These are phyloP conservation scores for Didymosphaeria variabile DNA, from an alignment of 2,329 filamentous ascomycete species.

Conservation along the genomic window DNA sequence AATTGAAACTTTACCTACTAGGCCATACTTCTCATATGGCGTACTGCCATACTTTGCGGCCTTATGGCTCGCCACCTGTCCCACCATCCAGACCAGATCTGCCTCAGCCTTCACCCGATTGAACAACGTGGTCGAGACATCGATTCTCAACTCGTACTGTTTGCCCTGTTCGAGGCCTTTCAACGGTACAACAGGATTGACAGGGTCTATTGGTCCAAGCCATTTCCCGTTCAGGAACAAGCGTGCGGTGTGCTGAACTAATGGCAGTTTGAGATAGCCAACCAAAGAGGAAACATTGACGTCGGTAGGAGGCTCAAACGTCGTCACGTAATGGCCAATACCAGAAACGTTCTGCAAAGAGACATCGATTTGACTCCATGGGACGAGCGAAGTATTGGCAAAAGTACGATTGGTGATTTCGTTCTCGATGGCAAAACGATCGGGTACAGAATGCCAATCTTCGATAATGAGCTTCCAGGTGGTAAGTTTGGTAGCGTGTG, in stretches of 20 bases:
- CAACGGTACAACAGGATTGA: constrained; percentile 34
- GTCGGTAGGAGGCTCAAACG: constrained; percentile 37
- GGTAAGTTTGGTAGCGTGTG: constrained; percentile 32
- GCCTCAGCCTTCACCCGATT: constrained; percentile 35
- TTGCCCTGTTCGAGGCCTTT: constrained; percentile 28
- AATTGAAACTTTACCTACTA: neutral
- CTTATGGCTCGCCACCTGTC: constrained; percentile 2
- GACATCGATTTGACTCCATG: constrained; percentile 42
- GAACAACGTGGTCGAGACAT: constrained; percentile 44
- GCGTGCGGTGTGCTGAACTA: constrained; percentile 39
- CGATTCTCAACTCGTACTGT: constrained; percentile 21
- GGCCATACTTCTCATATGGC: constrained; percentile 14
- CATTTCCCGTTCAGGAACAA: constrained; percentile 39
- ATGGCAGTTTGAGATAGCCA: constrained; percentile 38
- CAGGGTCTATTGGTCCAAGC: constrained; percentile 43
- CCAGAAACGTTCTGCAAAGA: constrained; percentile 44
- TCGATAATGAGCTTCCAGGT: constrained; percentile 52
- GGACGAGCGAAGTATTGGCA: constrained; percentile 30
- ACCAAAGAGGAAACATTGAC: constrained; percentile 17
- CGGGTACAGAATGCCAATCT: constrained; percentile 50
- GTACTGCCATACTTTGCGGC: constrained; percentile 1
- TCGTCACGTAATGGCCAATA: constrained; percentile 47
- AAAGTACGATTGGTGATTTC: constrained; percentile 40
- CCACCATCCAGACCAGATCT: constrained; percentile 20
- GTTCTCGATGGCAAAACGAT: constrained; percentile 40